Evolutionary conservation across 2,329 filamentous ascomycete species (phyloP).

Genomic region (Sclerotinia sclerotiorum): DNA sequence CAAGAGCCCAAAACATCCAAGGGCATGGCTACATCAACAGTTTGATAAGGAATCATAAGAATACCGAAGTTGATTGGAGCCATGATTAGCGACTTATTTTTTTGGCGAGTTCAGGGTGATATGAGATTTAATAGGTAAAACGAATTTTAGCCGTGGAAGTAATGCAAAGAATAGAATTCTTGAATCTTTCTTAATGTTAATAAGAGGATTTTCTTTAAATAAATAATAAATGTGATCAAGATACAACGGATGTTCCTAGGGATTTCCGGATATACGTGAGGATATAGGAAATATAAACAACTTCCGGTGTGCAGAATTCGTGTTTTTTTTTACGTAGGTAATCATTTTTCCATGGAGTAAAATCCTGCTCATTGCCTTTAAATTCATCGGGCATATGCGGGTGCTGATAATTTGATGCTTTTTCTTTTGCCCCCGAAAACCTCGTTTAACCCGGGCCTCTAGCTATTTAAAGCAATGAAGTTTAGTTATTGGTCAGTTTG

Average conservation of each 20-base stretch:
- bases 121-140: neutral
- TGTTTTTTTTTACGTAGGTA: neutral
- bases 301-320: no score
- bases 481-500: neutral
- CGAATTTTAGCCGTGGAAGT: neutral
- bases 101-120: neutral
- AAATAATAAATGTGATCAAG: neutral
- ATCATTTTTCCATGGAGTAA: neutral
- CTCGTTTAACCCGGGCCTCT: no score
- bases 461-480: neutral
- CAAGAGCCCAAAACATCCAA: conserved; percentile 34
- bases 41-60: conserved; percentile 35
- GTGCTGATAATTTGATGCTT: neutral
- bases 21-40: conserved; percentile 34
- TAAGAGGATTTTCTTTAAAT: neutral
- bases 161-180: neutral
- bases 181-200: neutral
- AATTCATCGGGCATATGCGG: neutral
- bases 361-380: neutral
- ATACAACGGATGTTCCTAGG: neutral
- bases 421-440: no score
- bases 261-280: conserved; percentile 7
- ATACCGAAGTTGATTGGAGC: conserved; percentile 36
- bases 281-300: neutral
- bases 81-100: conserved; percentile 24